phyloP scores from a whole-genome alignment of 352 stramenopile species.

The Phytophthora vignae region DNA sequence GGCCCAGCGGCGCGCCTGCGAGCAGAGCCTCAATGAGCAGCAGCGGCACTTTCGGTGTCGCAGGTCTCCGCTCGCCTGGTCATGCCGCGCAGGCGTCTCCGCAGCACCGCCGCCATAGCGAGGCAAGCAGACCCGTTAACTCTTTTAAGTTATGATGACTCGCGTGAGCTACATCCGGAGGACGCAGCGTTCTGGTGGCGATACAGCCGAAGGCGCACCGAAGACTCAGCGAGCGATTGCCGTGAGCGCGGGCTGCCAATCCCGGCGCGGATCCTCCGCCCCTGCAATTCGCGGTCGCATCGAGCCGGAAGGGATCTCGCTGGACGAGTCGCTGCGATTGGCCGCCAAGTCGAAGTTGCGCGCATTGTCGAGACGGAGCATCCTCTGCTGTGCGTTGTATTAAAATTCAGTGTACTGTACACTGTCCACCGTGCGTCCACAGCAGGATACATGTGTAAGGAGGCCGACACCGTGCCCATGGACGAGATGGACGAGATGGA shows the following conservation, averaged over 20 bases:
- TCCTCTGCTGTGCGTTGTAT: conserved; percentile 5
- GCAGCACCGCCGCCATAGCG: background rate
- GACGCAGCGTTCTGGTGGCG: conserved; percentile 21
- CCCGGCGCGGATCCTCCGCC: conserved; percentile 4
- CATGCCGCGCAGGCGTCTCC: background rate
- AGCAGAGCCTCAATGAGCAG: background rate
- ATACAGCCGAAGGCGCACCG: conserved; percentile 29
- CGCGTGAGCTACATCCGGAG: conserved; percentile 19
- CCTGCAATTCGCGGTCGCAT: conserved; percentile 4
- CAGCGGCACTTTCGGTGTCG: conserved; percentile 16
- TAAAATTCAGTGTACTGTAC: background rate
- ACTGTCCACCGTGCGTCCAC: background rate
- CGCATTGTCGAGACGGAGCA: conserved; percentile 23
- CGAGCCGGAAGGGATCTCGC: conserved; percentile 26
- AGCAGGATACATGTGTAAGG: background rate
- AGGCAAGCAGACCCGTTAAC: conserved; percentile 6
- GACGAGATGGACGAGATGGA: no score
- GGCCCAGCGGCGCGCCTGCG: conserved; percentile 11
- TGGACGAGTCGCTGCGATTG: conserved; percentile 25
- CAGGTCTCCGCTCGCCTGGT: conserved; percentile 14
- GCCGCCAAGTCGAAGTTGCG: conserved; percentile 25
- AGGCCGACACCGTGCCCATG: no score
- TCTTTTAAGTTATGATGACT: conserved; percentile 4
- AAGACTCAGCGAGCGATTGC: conserved; percentile 29
- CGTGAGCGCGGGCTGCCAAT: conserved; percentile 20